These are phyloP conservation scores for Phytophthora uliginosa DNA, from an alignment of 352 stramenopile species.

Conservation along the genomic window DNA sequence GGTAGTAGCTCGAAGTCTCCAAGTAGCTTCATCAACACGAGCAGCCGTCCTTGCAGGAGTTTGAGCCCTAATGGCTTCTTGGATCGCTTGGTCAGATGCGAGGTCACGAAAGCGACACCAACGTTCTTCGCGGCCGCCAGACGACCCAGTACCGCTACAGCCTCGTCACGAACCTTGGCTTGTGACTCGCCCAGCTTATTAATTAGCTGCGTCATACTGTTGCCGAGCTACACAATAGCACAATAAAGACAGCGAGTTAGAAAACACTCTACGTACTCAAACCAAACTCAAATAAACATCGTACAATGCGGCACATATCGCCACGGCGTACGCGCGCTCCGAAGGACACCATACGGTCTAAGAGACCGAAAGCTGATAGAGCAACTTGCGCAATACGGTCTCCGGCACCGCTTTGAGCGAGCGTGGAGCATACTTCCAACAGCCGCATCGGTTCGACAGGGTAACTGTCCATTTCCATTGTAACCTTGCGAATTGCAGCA, in stretches of 20 bases:
- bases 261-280: not conserved
- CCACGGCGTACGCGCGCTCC: conserved; percentile 56
- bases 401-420: conserved; percentile 78
- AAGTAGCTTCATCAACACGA: conserved; percentile 72
- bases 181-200: conserved; percentile 84
- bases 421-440: conserved; percentile 68
- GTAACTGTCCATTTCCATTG: conserved; percentile 75
- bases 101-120: conserved; percentile 68
- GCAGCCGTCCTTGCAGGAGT: conserved; percentile 69
- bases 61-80: conserved; percentile 86
- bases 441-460: conserved; percentile 56
- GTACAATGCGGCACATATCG: conserved; percentile 79
- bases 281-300: conserved; percentile 14
- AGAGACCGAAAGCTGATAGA: conserved; percentile 74
- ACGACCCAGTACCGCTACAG: conserved; percentile 45
- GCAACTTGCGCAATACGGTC: conserved; percentile 84
- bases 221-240: conserved; percentile 58
- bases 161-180: conserved; percentile 81
- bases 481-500: conserved; percentile 87
- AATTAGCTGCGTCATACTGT: conserved; percentile 81
- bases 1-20: conserved; percentile 60
- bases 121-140: conserved; percentile 75
- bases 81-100: conserved; percentile 72
- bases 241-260: not conserved
- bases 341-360: conserved; percentile 71